A percentile compares a stretch with the other conserved stretches of the same genome.
Evolutionary conservation across 2,329 filamentous ascomycete species (phyloP).

Genomic region (Samsoniella hepiali): DNA sequence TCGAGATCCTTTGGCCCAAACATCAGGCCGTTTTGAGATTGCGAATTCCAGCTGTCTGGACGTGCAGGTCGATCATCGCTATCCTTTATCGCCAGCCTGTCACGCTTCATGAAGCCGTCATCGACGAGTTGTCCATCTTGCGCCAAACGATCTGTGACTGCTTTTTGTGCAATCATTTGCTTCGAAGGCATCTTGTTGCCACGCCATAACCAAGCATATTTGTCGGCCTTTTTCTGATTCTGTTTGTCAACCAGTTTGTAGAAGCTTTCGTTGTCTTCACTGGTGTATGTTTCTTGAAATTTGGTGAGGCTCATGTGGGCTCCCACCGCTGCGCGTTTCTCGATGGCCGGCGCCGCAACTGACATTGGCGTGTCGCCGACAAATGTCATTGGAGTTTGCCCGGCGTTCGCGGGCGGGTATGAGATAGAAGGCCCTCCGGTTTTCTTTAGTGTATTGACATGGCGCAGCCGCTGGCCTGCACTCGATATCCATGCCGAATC

Average conservation of each 20-base stretch:
- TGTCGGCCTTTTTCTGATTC: slow-evolving; percentile 78
- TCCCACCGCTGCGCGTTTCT: slow-evolving; percentile 55
- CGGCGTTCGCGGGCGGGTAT: slow-evolving; percentile 30
- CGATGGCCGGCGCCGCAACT: slow-evolving; percentile 38
- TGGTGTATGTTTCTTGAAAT: slow-evolving; percentile 92
- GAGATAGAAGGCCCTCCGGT: slow-evolving; percentile 26
- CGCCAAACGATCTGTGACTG: slow-evolving; percentile 53
- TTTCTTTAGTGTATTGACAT: slow-evolving; percentile 78
- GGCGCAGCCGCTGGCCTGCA: slow-evolving; percentile 66
- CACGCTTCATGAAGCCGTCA: slow-evolving; percentile 52
- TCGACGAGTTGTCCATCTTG: slow-evolving; percentile 48
- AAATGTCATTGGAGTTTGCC: slow-evolving; percentile 63
- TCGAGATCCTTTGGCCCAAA: slow-evolving; percentile 68
- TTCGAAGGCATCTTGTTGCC: slow-evolving; percentile 85
- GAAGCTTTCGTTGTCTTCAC: slow-evolving; percentile 97
- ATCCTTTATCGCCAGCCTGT: slow-evolving; percentile 63
- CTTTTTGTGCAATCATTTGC: slow-evolving; percentile 66
- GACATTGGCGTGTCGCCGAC: slow-evolving; percentile 72
- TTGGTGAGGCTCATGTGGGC: slow-evolving; percentile 75
- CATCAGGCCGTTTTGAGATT: slow-evolving; percentile 82
- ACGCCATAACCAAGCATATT: slow-evolving; percentile 84
- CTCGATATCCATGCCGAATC: slow-evolving; percentile 83
- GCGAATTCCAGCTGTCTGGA: slow-evolving; percentile 71
- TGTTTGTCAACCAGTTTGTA: slow-evolving; percentile 88
- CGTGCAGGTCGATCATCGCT: slow-evolving; percentile 69